Evolutionary conservation across 169 alveolate genomes (phyloP).

Genomic region (Plasmodium gallinaceum): DNA sequence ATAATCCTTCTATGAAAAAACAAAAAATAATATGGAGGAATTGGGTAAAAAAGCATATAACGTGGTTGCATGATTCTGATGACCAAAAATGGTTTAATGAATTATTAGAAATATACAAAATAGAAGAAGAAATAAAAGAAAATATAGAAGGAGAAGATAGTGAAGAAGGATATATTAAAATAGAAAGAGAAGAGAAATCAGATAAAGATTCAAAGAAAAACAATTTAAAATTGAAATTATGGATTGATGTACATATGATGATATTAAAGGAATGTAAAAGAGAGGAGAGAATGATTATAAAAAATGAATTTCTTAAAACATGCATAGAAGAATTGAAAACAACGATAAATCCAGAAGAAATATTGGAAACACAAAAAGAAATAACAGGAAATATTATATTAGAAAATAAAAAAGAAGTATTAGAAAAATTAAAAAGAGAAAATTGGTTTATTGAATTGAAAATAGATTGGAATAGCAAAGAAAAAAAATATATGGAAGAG

Average conservation of each 20-base stretch:
- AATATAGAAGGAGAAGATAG: neutral
- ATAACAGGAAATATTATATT: neutral
- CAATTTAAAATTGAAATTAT: neutral
- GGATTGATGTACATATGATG: constrained; percentile 3
- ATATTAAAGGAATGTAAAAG: neutral
- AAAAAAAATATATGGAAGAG: neutral
- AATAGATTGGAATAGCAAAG: neutral
- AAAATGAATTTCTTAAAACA: neutral
- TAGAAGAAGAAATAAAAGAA: neutral
- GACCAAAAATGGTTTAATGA: neutral
- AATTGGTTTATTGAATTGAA: neutral
- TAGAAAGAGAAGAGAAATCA: no score
- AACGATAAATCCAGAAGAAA: neutral
- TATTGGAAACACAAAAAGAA: neutral
- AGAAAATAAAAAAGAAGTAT: neutral
- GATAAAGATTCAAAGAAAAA: neutral
- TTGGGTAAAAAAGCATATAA: neutral
- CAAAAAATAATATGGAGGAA: neutral
- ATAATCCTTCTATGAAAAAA: neutral
- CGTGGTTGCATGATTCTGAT: no score
- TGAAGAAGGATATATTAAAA: no score
- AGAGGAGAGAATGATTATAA: neutral
- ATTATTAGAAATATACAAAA: neutral
- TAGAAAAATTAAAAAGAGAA: neutral
- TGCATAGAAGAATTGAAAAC: neutral